Conservation (phyloP, 257 asterid species). For the Solanum tarapatanum region DNA sequence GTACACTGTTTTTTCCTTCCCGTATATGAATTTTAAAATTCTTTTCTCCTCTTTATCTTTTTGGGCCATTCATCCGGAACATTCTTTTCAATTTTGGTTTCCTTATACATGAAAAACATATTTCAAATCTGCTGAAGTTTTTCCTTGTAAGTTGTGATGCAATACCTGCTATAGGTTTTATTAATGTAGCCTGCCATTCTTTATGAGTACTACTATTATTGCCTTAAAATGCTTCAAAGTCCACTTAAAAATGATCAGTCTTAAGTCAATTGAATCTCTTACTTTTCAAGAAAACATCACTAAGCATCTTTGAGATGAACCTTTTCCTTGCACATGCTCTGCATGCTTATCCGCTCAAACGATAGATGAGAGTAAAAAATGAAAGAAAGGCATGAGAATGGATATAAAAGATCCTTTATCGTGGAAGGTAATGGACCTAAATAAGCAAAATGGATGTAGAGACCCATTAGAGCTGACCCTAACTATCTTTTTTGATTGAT, state of each 20-base stretch:
- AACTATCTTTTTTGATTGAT: not conserved
- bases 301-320: not conserved
- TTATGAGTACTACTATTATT: not conserved
- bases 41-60: not conserved
- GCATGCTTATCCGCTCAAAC: not conserved
- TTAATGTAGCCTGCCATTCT: not conserved
- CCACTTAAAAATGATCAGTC: not conserved
- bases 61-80: not conserved
- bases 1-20: conserved; percentile 13
- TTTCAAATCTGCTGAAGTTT: not conserved
- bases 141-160: not conserved
- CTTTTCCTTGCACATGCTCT: not conserved
- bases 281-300: not conserved
- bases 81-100: not conserved
- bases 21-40: not conserved
- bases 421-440: not conserved
- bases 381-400: not conserved
- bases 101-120: not conserved
- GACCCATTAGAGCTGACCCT: not conserved
- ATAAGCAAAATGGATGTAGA: not conserved
- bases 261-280: not conserved
- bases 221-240: not conserved
- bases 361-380: not conserved
- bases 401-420: not conserved
- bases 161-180: not conserved